Evolutionary conservation across 2,329 filamentous ascomycete species (phyloP).

Genomic region (Fusarium mexicanum): DNA sequence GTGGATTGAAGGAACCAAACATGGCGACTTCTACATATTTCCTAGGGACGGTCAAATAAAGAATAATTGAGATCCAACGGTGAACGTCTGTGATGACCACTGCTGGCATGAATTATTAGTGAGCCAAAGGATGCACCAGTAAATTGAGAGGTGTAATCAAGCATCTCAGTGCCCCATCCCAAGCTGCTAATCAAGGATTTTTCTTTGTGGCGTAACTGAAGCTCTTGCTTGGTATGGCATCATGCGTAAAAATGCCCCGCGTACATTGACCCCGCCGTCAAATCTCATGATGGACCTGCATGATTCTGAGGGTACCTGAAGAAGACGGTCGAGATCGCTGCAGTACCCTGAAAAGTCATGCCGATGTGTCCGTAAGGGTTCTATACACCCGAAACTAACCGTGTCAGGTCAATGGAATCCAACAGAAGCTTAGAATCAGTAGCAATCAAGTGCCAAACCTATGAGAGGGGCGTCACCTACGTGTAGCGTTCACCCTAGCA

Average conservation of each 20-base stretch:
- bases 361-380: background rate
- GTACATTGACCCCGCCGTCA: conserved; percentile 6
- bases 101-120: background rate
- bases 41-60: conserved; percentile 12
- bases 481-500: background rate
- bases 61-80: background rate
- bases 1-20: background rate
- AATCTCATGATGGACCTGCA: conserved; percentile 13
- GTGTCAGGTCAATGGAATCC: conserved; percentile 12
- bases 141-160: background rate
- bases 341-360: background rate
- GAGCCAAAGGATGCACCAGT: background rate
- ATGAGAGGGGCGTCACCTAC: conserved; percentile 13
- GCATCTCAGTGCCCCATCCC: too few relatives aligned
- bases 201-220: background rate
- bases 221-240: conserved; percentile 1
- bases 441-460: background rate
- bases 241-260: conserved; percentile 1
- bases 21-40: background rate
- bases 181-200: background rate
- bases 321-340: background rate
- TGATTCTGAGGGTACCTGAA: background rate
- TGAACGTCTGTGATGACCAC: background rate
- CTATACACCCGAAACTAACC: background rate
- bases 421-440: conserved; percentile 17